Evolutionary conservation across 1,284 basidiomycete species (phyloP).

Genomic region (Fomitopsis pinicola): DNA sequence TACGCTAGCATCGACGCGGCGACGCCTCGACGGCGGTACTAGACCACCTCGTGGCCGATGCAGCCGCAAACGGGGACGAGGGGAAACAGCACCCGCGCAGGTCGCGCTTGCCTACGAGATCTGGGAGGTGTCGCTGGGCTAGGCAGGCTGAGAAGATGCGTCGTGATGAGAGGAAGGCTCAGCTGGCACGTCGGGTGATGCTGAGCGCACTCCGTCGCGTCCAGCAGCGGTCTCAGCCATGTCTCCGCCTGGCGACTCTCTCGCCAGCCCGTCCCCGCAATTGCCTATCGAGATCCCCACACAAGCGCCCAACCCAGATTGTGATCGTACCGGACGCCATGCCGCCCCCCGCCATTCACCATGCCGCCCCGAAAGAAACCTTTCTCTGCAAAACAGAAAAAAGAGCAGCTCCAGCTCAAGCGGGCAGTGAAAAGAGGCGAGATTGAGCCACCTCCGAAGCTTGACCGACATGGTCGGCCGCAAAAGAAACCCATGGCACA

Average conservation of each 20-base stretch:
- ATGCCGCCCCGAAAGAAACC: conserved; percentile 53
- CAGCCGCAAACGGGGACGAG: not conserved
- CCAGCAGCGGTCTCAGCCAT: not conserved
- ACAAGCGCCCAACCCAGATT: not conserved
- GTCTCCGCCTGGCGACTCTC: not conserved
- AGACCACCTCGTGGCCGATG: not conserved
- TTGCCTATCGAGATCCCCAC: not conserved
- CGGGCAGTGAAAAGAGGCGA: conserved; percentile 84
- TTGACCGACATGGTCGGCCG: conserved; percentile 15
- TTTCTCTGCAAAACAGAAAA: conserved; percentile 66
- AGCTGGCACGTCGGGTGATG: not conserved
- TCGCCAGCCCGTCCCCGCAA: too few relatives aligned
- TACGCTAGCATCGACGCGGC: too few relatives aligned
- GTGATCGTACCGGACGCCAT: not conserved
- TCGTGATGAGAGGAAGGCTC: not conserved
- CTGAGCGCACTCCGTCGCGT: not conserved
- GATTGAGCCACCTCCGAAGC: conserved; percentile 33
- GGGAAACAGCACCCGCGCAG: not conserved
- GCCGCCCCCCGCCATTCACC: not conserved
- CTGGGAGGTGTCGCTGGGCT: not conserved
- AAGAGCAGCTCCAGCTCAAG: conserved; percentile 65
- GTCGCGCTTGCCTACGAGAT: not conserved
- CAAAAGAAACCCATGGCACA: conserved; percentile 24
- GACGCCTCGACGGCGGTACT: not conserved
- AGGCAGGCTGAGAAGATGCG: not conserved